Evolutionary conservation across 805 yeast species (phyloP), one percentile per base, ranked within the genome.

Genomic region (Isabelozyma pseudorhagii): DNA sequence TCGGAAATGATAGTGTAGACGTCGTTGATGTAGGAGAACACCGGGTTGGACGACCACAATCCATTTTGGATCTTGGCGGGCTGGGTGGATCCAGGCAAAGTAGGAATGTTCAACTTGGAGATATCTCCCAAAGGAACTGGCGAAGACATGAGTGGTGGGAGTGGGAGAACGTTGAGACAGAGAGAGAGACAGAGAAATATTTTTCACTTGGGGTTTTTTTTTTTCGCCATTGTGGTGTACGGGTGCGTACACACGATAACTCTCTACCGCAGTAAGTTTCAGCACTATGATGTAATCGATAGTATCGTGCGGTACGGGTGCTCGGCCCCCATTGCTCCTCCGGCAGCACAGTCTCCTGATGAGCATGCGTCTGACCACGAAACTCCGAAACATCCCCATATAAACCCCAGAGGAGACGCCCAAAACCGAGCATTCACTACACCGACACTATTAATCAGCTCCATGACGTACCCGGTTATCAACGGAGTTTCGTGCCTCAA

Each of bases 1-100:
- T 84, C 85, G 54, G 83, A 72, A 53, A 91, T 78, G 57, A 84
- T 80, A 61, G 74, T 79, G 69, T 89, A 87, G 54, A 85, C 87
- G 63, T 87, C 88, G 66, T 87, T 83, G 59, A 87, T 75, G 72
- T 84, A 89, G 50, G 88, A 82, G 64, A 87, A 87, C 44, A 89
- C 81, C 46, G 97, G 96, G 72, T 88, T 88, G 41, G 90, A 81
- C 5, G 89, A 80, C 93, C 92, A 87, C 64, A 87, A 82, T 10
- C 81, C 80, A 50, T 78, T 67, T 44, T 75, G 77, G 14, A 15
- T 28, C 56, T 78, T 77, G 47, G 82, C 80, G 50, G 80, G 76
- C 58, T 74, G 71, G 29, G 82, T 78, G 48, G 82, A 69, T 41
- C 78, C 80, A 42, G 88, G 85, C 53, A 83, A 71, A 13, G 87